These are phyloP conservation scores for Eucalyptus lansdowneana DNA, from an alignment of 345 rosid species.

Conservation along the genomic window DNA sequence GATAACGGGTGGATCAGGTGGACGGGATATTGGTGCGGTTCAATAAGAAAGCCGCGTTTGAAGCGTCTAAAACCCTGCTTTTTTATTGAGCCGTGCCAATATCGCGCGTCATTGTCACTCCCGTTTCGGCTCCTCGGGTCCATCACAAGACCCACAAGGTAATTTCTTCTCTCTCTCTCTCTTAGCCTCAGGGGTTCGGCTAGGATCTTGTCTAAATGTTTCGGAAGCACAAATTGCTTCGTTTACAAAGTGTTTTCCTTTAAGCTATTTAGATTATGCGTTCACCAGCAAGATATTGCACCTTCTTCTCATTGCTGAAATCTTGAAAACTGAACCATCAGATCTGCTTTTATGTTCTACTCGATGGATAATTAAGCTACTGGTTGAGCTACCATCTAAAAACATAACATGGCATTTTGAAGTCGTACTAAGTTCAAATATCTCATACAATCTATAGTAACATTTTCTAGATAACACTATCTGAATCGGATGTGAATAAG, in stretches of 20 bases:
- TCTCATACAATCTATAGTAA: neutral
- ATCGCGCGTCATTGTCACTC: conserved; percentile 18
- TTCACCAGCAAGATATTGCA: neutral
- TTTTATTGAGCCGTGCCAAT: conserved; percentile 71
- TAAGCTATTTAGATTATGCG: neutral
- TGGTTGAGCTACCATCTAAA: neutral
- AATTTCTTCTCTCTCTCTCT: neutral
- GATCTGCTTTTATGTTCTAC: neutral
- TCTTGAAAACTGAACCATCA: neutral
- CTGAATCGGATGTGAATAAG: neutral
- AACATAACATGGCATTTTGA: neutral
- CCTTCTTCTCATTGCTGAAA: neutral
- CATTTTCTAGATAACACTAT: neutral
- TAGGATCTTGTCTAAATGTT: neutral
- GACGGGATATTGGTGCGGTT: conserved; percentile 67
- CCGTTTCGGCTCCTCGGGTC: neutral
- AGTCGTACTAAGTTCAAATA: neutral
- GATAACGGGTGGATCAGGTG: neutral
- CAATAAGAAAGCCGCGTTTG: conserved; percentile 41
- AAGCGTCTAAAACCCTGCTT: conserved; percentile 12
- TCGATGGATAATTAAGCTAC: neutral
- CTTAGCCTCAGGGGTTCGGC: neutral
- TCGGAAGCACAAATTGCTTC: neutral
- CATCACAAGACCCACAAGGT: neutral
- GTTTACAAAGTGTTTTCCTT: neutral